Evolutionary conservation across 73 alveolate genomes (phyloP).

Genomic region (Loxodes magnus): DNA sequence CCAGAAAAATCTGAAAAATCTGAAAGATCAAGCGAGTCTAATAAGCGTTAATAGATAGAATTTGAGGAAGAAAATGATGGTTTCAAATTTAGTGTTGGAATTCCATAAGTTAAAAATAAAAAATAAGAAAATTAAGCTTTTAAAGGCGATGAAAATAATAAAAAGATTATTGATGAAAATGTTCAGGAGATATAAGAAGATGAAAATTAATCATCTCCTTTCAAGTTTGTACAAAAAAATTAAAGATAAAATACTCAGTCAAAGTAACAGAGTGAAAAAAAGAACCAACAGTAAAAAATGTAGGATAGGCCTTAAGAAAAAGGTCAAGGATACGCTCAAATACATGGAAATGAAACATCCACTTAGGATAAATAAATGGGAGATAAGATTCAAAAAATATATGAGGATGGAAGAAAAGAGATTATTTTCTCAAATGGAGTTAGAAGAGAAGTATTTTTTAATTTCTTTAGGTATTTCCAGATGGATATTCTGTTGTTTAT

Average conservation of each 20-base stretch:
- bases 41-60: too few relatives aligned
- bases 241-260: background rate
- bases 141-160: too few relatives aligned
- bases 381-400: slow-evolving; percentile 47
- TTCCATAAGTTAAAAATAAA: too few relatives aligned
- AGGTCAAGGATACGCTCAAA: slow-evolving; percentile 5
- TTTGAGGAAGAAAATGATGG: too few relatives aligned
- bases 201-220: slow-evolving; percentile 16
- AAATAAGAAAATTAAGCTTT: too few relatives aligned
- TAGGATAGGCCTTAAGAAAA: background rate
- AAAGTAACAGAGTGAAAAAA: background rate
- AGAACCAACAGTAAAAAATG: background rate
- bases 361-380: background rate
- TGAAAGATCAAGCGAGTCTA: too few relatives aligned
- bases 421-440: slow-evolving; percentile 93
- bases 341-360: slow-evolving; percentile 16
- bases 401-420: slow-evolving; percentile 75
- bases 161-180: slow-evolving; percentile 10
- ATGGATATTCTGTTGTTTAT: slow-evolving; percentile 87
- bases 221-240: slow-evolving; percentile 13
- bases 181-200: slow-evolving; percentile 18
- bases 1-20: too few relatives aligned
- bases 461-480: slow-evolving; percentile 86
- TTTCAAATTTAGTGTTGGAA: too few relatives aligned
- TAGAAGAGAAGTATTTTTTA: slow-evolving; percentile 73